Base-by-base conservation (phyloP, 129 eudicot genomes). In the Flaveria bidentis region DNA sequence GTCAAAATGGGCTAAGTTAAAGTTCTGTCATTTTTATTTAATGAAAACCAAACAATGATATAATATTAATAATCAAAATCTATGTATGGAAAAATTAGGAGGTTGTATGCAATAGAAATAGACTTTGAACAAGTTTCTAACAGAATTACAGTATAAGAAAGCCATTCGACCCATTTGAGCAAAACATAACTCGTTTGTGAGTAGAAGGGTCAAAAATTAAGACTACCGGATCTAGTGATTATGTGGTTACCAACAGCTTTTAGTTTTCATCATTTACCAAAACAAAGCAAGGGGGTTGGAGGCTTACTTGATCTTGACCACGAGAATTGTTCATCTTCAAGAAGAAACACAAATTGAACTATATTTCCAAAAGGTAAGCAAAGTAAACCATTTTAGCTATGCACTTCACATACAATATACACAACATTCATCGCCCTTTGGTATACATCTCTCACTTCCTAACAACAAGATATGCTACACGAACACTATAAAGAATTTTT, bases 261-360 rank as follows among this genome's bases (percentile, higher is more conserved):
- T 11, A 6, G 5, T 44, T 41, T 49, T 2, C 5, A 0, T n/a
- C 60, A n/a, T 53, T 53, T 17, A 53, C 23, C 60, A 53, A 53
- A 53, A 53, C n/a, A 17, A 53, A 0, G 60, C 0, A 53, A 49
- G n/a, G 23, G 11, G 25, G 10, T 53, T 53, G 45, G 55, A 70
- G 74, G 82, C 30, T 84, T 84, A 91, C 97, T 71, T 81, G 88
- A 71, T 78, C 85, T 75, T 83, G 88, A 30, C 87, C 80, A 63
- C 66, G 85, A 17, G 79, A 69, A 12, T 75, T 85, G 83, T 76
- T 88, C 92, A 87, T 90, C 53, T 63, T 82, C 76, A 53, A 53
- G 3, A 53, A 17, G 60, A 71, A n/a, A n/a, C n/a, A n/a, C n/a
- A n/a, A n/a, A n/a, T n/a, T n/a, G n/a, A n/a, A n/a, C n/a, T n/a